A percentile compares a stretch with the other conserved stretches of the same genome.
phyloP scores from a whole-genome alignment of 176 grass and related monocot genomes.

The Carex cristatella region DNA sequence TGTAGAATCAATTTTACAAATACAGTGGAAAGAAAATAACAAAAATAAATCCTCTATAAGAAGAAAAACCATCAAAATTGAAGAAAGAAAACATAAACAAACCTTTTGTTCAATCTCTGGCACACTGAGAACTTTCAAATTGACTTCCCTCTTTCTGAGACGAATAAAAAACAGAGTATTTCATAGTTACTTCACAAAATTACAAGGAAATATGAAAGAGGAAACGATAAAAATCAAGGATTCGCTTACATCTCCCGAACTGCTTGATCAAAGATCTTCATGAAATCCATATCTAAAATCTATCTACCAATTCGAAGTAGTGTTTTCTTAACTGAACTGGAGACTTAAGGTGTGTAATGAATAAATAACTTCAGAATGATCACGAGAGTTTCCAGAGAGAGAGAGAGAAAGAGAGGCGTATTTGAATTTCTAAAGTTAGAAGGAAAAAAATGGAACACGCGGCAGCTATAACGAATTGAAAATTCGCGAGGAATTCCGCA shows the following conservation, averaged over 20 bases:
- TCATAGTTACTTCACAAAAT: not conserved
- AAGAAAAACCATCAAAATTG: not conserved
- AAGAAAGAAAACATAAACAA: not conserved
- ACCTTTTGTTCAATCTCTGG: slow-evolving; percentile 91
- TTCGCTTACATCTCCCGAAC: slow-evolving; percentile 69
- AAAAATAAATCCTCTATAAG: not conserved
- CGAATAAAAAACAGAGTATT: not conserved
- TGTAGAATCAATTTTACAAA: not conserved
- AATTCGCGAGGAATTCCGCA: not conserved
- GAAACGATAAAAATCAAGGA: not conserved
- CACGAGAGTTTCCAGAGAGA: not conserved
- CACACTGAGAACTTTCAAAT: slow-evolving; percentile 80
- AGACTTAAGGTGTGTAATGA: not conserved
- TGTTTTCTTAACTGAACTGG: not conserved
- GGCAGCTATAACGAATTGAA: not conserved
- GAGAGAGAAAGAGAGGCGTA: not conserved
- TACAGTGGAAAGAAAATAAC: not conserved
- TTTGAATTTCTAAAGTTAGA: slow-evolving; percentile 17
- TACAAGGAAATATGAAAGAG: not conserved
- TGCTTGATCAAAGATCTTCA: slow-evolving; percentile 72
- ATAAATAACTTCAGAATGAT: not conserved
- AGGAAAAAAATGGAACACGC: not conserved
- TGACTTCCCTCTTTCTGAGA: slow-evolving; percentile 80
- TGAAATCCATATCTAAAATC: slow-evolving; percentile 64
- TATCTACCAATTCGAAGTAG: not conserved